These are phyloP conservation scores for Metschnikowia arizonensis DNA, from an alignment of 805 yeast genomes.

Conservation along the genomic window DNA sequence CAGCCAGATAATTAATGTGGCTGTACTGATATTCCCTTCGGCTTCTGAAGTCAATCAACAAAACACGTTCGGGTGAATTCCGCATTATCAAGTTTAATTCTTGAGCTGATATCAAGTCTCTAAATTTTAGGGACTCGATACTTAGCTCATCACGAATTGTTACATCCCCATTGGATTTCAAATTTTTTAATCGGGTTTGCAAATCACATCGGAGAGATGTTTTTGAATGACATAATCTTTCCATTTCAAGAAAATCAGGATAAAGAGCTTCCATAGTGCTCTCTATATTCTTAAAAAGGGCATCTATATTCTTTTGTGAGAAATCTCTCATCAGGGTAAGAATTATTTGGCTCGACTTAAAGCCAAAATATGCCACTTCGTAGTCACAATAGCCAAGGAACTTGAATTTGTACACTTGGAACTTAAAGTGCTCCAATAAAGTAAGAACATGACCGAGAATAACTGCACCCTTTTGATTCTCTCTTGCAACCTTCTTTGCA, in stretches of 20 bases:
- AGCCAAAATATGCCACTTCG: slow-evolving; percentile 33
- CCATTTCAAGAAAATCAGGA: not conserved
- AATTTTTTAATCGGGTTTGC: slow-evolving; percentile 4
- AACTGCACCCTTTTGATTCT: not conserved
- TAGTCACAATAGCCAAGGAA: slow-evolving; percentile 34
- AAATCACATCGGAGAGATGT: not conserved
- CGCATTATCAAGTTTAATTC: slow-evolving; percentile 12
- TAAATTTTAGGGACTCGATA: not conserved
- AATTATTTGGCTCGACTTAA: slow-evolving; percentile 3
- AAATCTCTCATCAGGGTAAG: not conserved
- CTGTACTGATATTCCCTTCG: slow-evolving; percentile 54
- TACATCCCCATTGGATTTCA: not conserved
- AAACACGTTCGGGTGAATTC: slow-evolving; percentile 20
- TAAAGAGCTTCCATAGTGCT: slow-evolving; percentile 5
- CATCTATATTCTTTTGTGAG: not conserved
- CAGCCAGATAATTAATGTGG: slow-evolving; percentile 57
- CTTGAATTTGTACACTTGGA: slow-evolving; percentile 27
- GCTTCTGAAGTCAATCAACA: slow-evolving; percentile 72
- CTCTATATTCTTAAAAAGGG: slow-evolving; percentile 3
- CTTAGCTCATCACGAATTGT: not conserved
- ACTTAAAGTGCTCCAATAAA: slow-evolving; percentile 32
- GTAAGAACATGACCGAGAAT: slow-evolving; percentile 10
- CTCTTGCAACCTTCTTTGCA: not conserved
- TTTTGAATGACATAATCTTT: not conserved
- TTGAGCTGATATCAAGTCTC: slow-evolving; percentile 12